Conservation (phyloP, 148 eudicot genomes). For the Cornus suecica region DNA sequence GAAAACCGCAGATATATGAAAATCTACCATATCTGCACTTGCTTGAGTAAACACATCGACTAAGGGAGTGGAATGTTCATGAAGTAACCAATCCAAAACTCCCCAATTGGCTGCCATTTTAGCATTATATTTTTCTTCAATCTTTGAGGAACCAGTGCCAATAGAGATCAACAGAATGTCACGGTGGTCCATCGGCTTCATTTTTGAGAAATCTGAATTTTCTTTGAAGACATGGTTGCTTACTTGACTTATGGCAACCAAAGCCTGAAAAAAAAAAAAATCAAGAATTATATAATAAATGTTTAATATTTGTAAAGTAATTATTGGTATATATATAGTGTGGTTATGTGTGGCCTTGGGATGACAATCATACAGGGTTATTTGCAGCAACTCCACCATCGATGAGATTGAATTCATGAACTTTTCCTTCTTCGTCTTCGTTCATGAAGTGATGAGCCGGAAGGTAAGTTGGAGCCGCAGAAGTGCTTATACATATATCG, state of each 20-base stretch:
- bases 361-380: constrained; percentile 21
- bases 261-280: constrained; percentile 5
- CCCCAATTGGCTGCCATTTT: constrained; percentile 35
- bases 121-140: constrained; percentile 16
- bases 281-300: too few species aligned
- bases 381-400: constrained; percentile 37
- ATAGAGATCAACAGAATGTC: constrained; percentile 24
- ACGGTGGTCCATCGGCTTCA: constrained; percentile 19
- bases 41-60: constrained; percentile 27
- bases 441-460: constrained; percentile 20
- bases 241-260: constrained; percentile 27
- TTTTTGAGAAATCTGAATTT: constrained; percentile 12
- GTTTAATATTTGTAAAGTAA: too few species aligned
- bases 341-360: too few species aligned
- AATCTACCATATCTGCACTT: constrained; percentile 35
- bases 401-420: constrained; percentile 14
- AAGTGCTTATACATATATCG: constrained; percentile 26
- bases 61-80: constrained; percentile 27
- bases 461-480: constrained; percentile 34
- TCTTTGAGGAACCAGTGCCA: constrained; percentile 28
- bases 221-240: constrained; percentile 15
- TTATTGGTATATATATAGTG: too few species aligned
- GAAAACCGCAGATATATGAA: constrained; percentile 18
- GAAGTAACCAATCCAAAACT: constrained; percentile 18
- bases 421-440: constrained; percentile 1